A percentile compares a stretch with the other conserved stretches of the same genome.
phyloP scores from a whole-genome alignment of 768 basidiomycete genomes.

The Trametes villosa region DNA sequence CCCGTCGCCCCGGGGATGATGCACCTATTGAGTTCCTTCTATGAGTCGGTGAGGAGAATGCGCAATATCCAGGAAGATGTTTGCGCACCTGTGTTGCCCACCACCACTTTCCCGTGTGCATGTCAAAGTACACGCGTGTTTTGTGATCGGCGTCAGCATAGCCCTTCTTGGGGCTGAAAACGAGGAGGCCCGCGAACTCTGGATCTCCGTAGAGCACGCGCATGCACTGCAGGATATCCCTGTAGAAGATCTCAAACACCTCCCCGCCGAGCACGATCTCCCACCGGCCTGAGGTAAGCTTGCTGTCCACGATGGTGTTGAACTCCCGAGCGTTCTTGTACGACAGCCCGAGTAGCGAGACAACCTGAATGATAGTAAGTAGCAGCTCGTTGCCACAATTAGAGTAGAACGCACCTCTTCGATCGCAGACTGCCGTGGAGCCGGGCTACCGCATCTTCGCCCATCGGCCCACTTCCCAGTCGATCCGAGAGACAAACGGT shows the following conservation, averaged over 20 bases:
- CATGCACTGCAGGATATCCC: conserved; percentile 41
- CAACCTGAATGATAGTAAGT: not conserved
- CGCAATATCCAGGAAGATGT: not conserved
- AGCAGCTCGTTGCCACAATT: not conserved
- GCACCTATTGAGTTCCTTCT: conserved; percentile 16
- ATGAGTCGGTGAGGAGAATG: not conserved
- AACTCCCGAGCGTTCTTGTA: conserved; percentile 35
- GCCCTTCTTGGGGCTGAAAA: conserved; percentile 41
- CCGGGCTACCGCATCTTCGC: conserved; percentile 41
- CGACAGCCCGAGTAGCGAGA: conserved; percentile 27
- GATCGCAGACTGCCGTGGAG: conserved; percentile 45
- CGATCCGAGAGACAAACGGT: conserved; percentile 38
- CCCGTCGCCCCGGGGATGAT: conserved; percentile 31
- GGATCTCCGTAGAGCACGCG: conserved; percentile 38
- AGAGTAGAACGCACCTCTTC: conserved; percentile 34
- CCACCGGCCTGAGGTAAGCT: conserved; percentile 26
- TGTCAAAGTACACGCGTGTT: conserved; percentile 41
- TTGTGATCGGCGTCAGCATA: conserved; percentile 35
- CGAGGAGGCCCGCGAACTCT: conserved; percentile 34
- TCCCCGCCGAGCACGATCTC: conserved; percentile 36
- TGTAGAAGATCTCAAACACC: conserved; percentile 36
- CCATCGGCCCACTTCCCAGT: conserved; percentile 48
- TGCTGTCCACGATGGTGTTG: conserved; percentile 36
- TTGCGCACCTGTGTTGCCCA: conserved; percentile 49
- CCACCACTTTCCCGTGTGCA: conserved; percentile 57